Percentiles rank a stretch among this genome's conserved stretches.
These are phyloP conservation scores for Eucalyptus virginea DNA, from an alignment of 345 rosid genomes.

Conservation along the genomic window DNA sequence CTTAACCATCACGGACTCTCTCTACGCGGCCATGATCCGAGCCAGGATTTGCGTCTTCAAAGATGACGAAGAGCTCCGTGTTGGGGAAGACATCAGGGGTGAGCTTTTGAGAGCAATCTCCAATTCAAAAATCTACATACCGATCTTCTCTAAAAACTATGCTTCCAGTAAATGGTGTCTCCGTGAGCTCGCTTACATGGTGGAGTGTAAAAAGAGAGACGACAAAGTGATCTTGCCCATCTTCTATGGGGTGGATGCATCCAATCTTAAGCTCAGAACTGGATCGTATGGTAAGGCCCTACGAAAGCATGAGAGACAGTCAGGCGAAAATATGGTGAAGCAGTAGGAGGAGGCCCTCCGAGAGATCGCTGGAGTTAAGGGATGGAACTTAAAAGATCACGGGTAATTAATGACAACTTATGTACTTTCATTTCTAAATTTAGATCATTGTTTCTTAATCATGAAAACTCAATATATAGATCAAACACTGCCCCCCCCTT, in stretches of 20 bases:
- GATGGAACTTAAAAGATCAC: not conserved
- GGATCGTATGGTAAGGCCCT: not conserved
- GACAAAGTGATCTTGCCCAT: not conserved
- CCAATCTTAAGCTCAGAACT: not conserved
- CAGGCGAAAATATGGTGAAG: accelerated
- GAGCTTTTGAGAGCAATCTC: not conserved
- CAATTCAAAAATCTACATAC: not conserved
- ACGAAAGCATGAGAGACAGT: not conserved
- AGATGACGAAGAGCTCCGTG: not conserved
- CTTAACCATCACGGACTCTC: not conserved
- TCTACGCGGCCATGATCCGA: not conserved
- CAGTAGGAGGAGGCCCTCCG: not conserved
- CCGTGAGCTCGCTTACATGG: not conserved
- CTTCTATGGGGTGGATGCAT: not conserved
- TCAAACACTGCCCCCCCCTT: not conserved
- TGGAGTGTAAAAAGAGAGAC: not conserved
- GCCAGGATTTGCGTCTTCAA: not conserved
- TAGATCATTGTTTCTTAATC: not conserved
- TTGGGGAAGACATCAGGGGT: not conserved
- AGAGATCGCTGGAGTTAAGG: not conserved
- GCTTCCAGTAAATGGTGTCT: not conserved
- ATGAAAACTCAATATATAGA: no score
- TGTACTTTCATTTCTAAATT: not conserved
- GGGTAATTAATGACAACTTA: not conserved
- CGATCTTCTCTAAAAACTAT: not conserved